Percentiles rank a stretch among this genome's conserved stretches.
Evolutionary conservation across 1,284 basidiomycete species (phyloP).

Genomic region (Neotropicomus parvogracilis): DNA sequence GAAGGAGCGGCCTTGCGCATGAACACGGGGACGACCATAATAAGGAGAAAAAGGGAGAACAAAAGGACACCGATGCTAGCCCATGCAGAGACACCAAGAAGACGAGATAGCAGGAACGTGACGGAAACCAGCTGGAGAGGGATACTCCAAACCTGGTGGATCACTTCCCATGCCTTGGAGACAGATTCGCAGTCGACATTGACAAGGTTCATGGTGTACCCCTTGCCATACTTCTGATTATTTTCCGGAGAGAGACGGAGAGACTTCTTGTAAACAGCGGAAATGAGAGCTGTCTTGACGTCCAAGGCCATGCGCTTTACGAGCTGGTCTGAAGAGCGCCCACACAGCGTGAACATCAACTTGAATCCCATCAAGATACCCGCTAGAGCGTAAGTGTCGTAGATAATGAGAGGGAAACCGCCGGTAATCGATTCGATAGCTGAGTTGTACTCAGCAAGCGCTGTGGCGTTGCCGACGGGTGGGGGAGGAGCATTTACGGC

Average conservation of each 20-base stretch:
- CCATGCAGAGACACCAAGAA: conserved; percentile 32
- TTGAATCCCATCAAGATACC: conserved; percentile 27
- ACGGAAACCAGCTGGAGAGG: conserved; percentile 25
- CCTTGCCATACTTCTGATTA: conserved; percentile 27
- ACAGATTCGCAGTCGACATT: conserved; percentile 31
- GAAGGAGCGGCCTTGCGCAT: conserved; percentile 31
- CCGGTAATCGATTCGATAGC: conserved; percentile 22
- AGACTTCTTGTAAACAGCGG: conserved; percentile 32
- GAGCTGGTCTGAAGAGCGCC: conserved; percentile 30
- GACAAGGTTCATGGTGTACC: conserved; percentile 30
- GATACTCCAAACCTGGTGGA: conserved; percentile 29
- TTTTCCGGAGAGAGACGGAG: conserved; percentile 28
- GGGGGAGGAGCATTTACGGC: conserved; percentile 19
- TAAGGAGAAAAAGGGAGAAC: conserved; percentile 24
- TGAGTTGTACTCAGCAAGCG: conserved; percentile 21
- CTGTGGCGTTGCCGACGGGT: conserved; percentile 19
- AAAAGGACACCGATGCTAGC: conserved; percentile 29
- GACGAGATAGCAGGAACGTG: conserved; percentile 22
- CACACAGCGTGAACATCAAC: conserved; percentile 23
- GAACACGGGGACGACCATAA: conserved; percentile 32
- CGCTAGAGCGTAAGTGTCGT: conserved; percentile 26
- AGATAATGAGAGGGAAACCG: conserved; percentile 27
- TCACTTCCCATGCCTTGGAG: conserved; percentile 30
- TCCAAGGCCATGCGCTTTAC: conserved; percentile 30
- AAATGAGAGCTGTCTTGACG: conserved; percentile 29